These are phyloP conservation scores for Rhodosporidiobolus odoratus DNA, from an alignment of 768 basidiomycete species.

Conservation along the genomic window DNA sequence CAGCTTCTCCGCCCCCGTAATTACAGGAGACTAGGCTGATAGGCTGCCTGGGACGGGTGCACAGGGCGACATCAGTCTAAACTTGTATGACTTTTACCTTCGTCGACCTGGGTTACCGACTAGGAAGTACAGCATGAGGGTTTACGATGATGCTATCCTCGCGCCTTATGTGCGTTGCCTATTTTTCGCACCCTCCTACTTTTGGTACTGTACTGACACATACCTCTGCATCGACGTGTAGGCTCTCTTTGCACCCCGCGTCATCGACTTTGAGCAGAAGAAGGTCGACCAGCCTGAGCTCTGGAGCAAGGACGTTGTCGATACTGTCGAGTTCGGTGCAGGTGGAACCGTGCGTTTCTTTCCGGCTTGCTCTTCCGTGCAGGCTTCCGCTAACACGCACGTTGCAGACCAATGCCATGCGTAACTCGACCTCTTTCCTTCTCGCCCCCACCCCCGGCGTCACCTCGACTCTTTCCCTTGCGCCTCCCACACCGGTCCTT, in stretches of 20 bases:
- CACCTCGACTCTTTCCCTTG: constrained; percentile 22
- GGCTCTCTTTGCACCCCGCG: constrained; percentile 88
- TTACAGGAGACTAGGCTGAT: not conserved
- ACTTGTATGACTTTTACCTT: constrained; percentile 83
- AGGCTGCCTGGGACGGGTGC: not conserved
- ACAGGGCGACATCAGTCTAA: constrained; percentile 82
- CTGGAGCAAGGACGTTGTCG: constrained; percentile 61
- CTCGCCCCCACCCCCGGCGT: constrained; percentile 47
- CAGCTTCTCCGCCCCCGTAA: no score
- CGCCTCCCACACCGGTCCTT: constrained; percentile 48
- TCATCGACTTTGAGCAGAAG: constrained; percentile 83
- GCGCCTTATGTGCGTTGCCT: constrained; percentile 72
- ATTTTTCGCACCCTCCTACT: not conserved
- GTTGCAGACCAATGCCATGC: constrained; percentile 77
- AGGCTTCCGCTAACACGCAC: not conserved
- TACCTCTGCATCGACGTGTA: constrained; percentile 44
- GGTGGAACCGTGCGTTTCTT: constrained; percentile 50
- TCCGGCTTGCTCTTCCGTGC: constrained; percentile 21
- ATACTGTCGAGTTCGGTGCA: constrained; percentile 55
- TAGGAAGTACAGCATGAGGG: constrained; percentile 79
- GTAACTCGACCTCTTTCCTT: constrained; percentile 80
- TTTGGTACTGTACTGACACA: not conserved
- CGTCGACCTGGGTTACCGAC: constrained; percentile 68
- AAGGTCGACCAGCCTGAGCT: constrained; percentile 51
- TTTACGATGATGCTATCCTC: constrained; percentile 91